Evolutionary conservation across 345 rosid genomes (phyloP), one percentile per base, ranked within the genome.

Genomic region (Mercurialis annua): DNA sequence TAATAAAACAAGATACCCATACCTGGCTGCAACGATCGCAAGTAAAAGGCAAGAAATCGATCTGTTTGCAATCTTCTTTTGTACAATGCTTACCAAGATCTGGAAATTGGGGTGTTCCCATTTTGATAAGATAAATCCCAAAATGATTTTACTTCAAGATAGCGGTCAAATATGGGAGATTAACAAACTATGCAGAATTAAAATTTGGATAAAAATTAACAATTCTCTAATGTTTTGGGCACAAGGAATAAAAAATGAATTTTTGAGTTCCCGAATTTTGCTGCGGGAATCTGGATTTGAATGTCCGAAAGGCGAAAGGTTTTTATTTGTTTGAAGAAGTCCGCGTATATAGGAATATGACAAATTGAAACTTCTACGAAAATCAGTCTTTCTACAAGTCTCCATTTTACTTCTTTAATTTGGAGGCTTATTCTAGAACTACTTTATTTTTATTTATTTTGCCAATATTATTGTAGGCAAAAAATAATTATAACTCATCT

Each of bases 81-180:
- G 80, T 76, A 83, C 98, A 93, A 72, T 93, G 98, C 79, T 84
- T 87, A 50, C 98, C 97, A 16, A 93, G 96, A 87, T 90, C 87
- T 64, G 98, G 98, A 69, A 93, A 93, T 77, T 86, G 87, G 1
- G 97, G 98, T n/a, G 98, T 93, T 26, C 98, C 98, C 98, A 93
- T 90, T 66, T 49, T 31, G 33, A 12, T 59, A 42, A n/a, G n/a
- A 33, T 7, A 10, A 16, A 27, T 57, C 36, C 44, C 42, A 64
- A 43, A 36, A 4, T 12, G 15, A n/a, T 16, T 15, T 15, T 17
- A 17, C 4, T 11, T 12, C 23, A 21, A 1, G 5, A 38, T 14
- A 20, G 15, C 11, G 44, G 24, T 11, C 5, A 5, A 38, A 38
- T 59, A 33, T 24, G 4, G 14, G 15, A 53, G 12, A 1, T 2